Conservation (phyloP, 2,329 filamentous ascomycete genomes). For the Pezicula radicicola region DNA sequence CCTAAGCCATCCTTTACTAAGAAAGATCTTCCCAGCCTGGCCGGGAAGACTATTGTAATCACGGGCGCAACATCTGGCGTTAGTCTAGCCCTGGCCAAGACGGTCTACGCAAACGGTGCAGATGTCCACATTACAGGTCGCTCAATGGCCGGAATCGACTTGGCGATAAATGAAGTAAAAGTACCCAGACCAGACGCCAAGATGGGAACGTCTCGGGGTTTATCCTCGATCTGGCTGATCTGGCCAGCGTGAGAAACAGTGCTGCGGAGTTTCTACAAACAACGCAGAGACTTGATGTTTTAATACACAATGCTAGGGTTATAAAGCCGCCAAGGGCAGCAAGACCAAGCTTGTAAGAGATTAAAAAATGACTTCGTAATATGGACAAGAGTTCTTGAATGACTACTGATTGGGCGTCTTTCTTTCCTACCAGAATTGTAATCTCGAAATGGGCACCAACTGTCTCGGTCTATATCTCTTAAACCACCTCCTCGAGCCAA, state of each 20-base stretch:
- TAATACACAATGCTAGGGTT: background rate
- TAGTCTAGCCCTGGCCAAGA: background rate
- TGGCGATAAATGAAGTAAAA: background rate
- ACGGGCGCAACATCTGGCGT: background rate
- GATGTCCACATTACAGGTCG: background rate
- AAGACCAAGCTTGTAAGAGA: background rate
- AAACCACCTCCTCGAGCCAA: too few relatives aligned
- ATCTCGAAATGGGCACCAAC: too few relatives aligned
- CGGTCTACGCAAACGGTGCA: background rate
- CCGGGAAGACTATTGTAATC: background rate
- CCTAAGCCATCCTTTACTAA: background rate
- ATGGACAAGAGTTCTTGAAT: too few relatives aligned
- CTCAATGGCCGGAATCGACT: background rate
- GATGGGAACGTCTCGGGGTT: background rate
- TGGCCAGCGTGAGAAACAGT: background rate
- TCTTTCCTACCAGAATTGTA: too few relatives aligned
- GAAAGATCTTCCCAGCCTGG: background rate
- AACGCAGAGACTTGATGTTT: background rate
- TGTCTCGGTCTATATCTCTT: too few relatives aligned
- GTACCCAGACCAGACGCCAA: background rate
- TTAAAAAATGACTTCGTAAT: too few relatives aligned
- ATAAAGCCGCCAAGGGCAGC: background rate
- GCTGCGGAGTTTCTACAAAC: background rate
- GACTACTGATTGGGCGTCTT: too few relatives aligned
- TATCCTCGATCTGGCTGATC: background rate